These are phyloP conservation scores for Nicotiana tomentosiformis DNA, from an alignment of 257 asterid genomes.

Conservation along the genomic window DNA sequence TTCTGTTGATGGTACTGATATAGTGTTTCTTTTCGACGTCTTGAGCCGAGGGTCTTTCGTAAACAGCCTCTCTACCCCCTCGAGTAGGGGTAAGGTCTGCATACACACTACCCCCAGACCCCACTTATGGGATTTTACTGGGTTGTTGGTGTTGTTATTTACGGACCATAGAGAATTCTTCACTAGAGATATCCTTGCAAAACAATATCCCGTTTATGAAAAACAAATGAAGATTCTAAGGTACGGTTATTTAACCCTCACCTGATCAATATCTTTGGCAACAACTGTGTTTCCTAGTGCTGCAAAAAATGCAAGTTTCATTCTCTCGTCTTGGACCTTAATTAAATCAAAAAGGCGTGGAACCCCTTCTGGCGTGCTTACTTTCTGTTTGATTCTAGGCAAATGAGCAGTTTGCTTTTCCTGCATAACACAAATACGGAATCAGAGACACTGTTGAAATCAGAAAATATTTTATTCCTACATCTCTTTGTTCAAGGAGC, in stretches of 20 bases:
- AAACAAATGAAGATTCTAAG: background rate
- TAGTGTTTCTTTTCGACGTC: too few species aligned
- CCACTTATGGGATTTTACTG: too few species aligned
- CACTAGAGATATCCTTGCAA: background rate
- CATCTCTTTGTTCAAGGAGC: background rate
- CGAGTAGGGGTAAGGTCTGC: too few species aligned
- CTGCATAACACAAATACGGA: constrained; percentile 31
- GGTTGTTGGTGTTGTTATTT: background rate
- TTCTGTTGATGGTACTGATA: too few species aligned
- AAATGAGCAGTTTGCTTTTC: constrained; percentile 69
- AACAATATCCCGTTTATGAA: background rate
- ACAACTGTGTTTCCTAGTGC: constrained; percentile 75
- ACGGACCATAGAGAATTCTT: background rate
- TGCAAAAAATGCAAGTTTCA: constrained; percentile 87
- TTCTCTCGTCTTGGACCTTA: constrained; percentile 79
- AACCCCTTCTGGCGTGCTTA: constrained; percentile 70
- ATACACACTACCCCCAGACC: too few species aligned
- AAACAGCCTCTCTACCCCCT: too few species aligned
- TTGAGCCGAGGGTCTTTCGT: too few species aligned
- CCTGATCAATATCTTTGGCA: constrained; percentile 86
- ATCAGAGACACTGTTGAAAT: background rate
- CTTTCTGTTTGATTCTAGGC: constrained; percentile 52
- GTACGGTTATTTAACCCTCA: constrained; percentile 11
- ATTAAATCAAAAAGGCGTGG: constrained; percentile 92
- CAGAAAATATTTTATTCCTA: background rate